phyloP scores from a whole-genome alignment of 2,329 filamentous ascomycete species.

The Sclerotinia subarctica region DNA sequence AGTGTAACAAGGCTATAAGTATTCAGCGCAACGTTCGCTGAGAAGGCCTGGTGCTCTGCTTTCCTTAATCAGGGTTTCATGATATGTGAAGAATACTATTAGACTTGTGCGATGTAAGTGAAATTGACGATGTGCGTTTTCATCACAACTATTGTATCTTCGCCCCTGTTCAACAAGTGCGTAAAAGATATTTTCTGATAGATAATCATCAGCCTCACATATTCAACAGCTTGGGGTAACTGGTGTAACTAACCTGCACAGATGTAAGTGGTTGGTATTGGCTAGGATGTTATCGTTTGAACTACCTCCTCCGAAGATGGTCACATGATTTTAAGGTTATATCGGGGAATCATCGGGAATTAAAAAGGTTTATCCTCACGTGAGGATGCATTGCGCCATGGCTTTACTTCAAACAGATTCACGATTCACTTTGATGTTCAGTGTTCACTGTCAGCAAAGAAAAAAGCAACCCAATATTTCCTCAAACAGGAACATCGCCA shows the following conservation, averaged over 20 bases:
- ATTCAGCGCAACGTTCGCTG: conserved; percentile 14
- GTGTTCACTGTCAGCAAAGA: no score
- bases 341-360: neutral
- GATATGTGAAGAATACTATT: neutral
- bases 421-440: neutral
- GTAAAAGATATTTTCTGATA: neutral
- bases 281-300: neutral
- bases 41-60: neutral
- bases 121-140: neutral
- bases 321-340: neutral
- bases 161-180: neutral
- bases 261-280: conserved; percentile 1
- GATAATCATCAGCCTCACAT: conserved; percentile 16
- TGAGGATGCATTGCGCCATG: no score
- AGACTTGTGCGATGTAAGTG: neutral
- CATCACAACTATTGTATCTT: neutral
- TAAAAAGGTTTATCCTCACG: neutral
- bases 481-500: neutral
- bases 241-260: neutral
- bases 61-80: conserved; percentile 6
- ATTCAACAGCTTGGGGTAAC: neutral
- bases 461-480: neutral
- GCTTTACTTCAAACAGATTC: neutral
- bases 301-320: neutral
- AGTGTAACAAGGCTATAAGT: conserved; percentile 12